phyloP scores from a whole-genome alignment of 1,284 basidiomycete species.

The Neolentinus lepideus region DNA sequence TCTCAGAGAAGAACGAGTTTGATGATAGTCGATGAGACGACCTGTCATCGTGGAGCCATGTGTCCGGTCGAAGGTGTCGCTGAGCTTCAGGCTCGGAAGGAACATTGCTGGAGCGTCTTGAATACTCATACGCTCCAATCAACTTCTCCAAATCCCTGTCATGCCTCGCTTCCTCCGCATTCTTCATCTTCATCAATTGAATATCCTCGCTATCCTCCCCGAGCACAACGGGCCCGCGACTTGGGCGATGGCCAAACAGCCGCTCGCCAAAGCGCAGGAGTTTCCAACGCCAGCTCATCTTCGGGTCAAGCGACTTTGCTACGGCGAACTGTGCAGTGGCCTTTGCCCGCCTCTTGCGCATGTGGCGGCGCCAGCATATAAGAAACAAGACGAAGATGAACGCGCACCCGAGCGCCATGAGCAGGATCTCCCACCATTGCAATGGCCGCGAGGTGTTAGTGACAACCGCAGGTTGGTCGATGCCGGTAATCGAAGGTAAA shows the following conservation, averaged over 20 bases:
- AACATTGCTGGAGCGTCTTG: constrained; percentile 26
- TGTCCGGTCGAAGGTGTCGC: constrained; percentile 9
- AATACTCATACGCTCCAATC: constrained; percentile 44
- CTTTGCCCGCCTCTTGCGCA: constrained; percentile 57
- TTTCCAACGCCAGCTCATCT: constrained; percentile 43
- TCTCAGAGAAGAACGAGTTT: constrained; percentile 58
- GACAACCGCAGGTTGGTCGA: constrained; percentile 35
- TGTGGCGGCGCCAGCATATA: constrained; percentile 60
- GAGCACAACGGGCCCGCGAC: constrained; percentile 15
- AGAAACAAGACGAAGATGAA: constrained; percentile 66
- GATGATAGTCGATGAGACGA: constrained; percentile 33
- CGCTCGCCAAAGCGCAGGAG: constrained; percentile 48
- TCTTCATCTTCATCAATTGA: constrained; percentile 32
- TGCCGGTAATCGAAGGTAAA: constrained; percentile 49
- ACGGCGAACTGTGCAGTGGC: constrained; percentile 59
- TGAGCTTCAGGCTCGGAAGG: constrained; percentile 25
- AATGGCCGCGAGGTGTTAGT: constrained; percentile 31
- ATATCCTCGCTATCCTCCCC: constrained; percentile 30
- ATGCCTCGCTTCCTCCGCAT: constrained; percentile 43
- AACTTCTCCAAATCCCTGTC: constrained; percentile 42
- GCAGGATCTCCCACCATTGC: constrained; percentile 75
- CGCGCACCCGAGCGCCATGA: constrained; percentile 74
- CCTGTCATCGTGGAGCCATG: constrained; percentile 15
- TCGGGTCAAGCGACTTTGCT: constrained; percentile 43
- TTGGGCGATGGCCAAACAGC: constrained; percentile 44